Percentiles rank a stretch among this genome's conserved stretches.
phyloP scores from a whole-genome alignment of 768 basidiomycete genomes.

The Kwoniella dendrophila region DNA sequence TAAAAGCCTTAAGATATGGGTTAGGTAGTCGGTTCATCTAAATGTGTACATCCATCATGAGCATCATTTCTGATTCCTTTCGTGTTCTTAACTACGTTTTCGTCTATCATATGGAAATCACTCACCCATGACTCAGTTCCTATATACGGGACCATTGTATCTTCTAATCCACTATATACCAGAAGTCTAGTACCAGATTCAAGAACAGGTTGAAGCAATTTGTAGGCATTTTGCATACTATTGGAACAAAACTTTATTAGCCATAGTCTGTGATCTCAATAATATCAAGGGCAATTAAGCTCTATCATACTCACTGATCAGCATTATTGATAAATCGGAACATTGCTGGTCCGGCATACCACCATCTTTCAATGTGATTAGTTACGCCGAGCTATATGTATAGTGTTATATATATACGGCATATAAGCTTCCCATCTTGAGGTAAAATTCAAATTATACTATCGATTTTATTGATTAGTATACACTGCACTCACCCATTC shows the following conservation, averaged over 20 bases:
- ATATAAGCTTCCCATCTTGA: too few relatives aligned
- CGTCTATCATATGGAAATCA: too few relatives aligned
- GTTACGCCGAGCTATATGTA: conserved; percentile 8
- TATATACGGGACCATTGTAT: conserved; percentile 2
- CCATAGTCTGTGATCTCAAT: neutral
- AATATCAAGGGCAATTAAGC: neutral
- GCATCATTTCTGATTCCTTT: too few relatives aligned
- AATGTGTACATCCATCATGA: neutral
- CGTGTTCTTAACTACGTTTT: too few relatives aligned
- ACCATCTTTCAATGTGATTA: conserved; percentile 2
- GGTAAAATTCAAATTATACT: neutral
- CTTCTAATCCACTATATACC: conserved; percentile 11
- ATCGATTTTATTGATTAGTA: too few relatives aligned
- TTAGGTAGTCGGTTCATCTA: conserved; percentile 13
- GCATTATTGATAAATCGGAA: conserved; percentile 1
- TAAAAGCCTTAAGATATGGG: neutral
- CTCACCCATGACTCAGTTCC: conserved; percentile 14
- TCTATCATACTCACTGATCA: conserved; percentile 1
- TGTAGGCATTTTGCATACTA: conserved; percentile 16
- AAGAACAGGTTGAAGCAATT: conserved; percentile 11
- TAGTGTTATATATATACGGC: neutral
- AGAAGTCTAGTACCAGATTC: conserved; percentile 15
- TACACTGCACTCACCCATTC: conserved; percentile 2
- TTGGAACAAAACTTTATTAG: neutral
- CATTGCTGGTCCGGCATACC: conserved; percentile 11